Evolutionary conservation across 352 stramenopile species (phyloP).

Genomic region (Phytophthora brassicae): DNA sequence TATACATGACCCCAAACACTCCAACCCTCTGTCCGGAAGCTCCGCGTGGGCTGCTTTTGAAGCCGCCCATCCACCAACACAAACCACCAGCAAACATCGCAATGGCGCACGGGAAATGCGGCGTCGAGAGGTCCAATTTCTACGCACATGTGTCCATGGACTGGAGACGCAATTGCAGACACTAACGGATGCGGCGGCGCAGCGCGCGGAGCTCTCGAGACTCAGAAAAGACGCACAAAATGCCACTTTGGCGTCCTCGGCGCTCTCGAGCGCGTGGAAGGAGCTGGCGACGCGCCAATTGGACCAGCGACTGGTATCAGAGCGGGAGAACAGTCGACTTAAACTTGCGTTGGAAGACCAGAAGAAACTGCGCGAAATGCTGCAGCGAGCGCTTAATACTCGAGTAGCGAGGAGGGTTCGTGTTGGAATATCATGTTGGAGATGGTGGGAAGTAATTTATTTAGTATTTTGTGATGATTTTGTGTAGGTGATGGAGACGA

Average conservation of each 20-base stretch:
- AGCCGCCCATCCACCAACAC: conserved; percentile 19
- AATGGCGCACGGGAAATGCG: conserved; percentile 42
- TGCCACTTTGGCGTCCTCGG: neutral
- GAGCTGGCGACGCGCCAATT: conserved; percentile 35
- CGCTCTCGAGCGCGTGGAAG: conserved; percentile 28
- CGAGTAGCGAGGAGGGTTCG: conserved; percentile 32
- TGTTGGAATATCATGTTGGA: neutral
- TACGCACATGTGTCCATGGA: conserved; percentile 17
- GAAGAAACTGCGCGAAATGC: conserved; percentile 31
- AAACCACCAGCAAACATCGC: conserved; percentile 32
- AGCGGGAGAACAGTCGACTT: conserved; percentile 36
- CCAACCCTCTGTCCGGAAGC: conserved; percentile 4
- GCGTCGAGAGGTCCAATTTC: conserved; percentile 33
- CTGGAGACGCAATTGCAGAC: conserved; percentile 22
- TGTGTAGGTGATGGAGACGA: conserved; percentile 35
- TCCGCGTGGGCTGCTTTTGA: conserved; percentile 24
- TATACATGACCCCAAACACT: conserved; percentile 3
- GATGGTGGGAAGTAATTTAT: neutral
- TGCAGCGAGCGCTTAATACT: conserved; percentile 38
- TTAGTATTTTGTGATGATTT: neutral
- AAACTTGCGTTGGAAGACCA: conserved; percentile 33
- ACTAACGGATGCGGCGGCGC: conserved; percentile 8
- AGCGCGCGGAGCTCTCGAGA: conserved; percentile 3
- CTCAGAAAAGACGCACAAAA: neutral
- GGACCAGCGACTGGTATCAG: conserved; percentile 30